Base-by-base conservation (phyloP, 2,329 filamentous ascomycete species). In the Ambrosiella xylebori region DNA sequence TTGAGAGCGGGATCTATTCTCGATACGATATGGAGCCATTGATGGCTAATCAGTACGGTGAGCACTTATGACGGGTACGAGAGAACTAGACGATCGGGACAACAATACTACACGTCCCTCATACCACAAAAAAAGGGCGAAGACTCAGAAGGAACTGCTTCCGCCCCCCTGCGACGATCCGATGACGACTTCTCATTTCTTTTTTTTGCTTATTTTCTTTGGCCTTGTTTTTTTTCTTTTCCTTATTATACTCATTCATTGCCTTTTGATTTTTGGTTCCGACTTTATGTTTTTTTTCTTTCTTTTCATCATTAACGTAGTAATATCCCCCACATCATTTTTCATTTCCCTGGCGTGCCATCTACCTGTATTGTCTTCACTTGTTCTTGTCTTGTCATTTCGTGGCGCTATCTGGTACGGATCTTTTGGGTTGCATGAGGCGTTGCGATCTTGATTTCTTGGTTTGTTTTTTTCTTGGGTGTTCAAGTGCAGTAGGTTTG, bases 361-460 rank as follows among this genome's bases (percentile, higher is more conserved):
- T 57, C 41, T 52, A 57, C 37, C 63, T 65, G 37, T 61, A 60
- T 11, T 27, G 27, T 27, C 27, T 27, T 27, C 27, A 27, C 27
- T 27, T 17, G 44, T 47, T 47, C 19, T 17, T 47, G 40, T 12
- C 40, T 41, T 41, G 11, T 41, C n/a, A 41, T 41, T 41, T 41
- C 3, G 27, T 27, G 27, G 27, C 27, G 27, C 27, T 27, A 27
- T 27, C 27, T 27, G 27, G 27, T 27, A 27, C 27, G 27, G 27
- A 27, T 27, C 27, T 27, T 27, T 27, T 27, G 27, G 27, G 27
- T 27, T 27, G 27, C 27, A 27, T 27, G 27, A 27, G 27, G 27
- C 4, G 27, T 27, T 27, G 27, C 27, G 4, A 27, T 27, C 27
- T 27, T 27, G 27, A 27, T 27, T 27, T 27, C 27, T 27, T 27